Evolutionary conservation across 2,329 filamentous ascomycete species (phyloP), one percentile per base, ranked within the genome.

Genomic region (Talaromyces sp.): DNA sequence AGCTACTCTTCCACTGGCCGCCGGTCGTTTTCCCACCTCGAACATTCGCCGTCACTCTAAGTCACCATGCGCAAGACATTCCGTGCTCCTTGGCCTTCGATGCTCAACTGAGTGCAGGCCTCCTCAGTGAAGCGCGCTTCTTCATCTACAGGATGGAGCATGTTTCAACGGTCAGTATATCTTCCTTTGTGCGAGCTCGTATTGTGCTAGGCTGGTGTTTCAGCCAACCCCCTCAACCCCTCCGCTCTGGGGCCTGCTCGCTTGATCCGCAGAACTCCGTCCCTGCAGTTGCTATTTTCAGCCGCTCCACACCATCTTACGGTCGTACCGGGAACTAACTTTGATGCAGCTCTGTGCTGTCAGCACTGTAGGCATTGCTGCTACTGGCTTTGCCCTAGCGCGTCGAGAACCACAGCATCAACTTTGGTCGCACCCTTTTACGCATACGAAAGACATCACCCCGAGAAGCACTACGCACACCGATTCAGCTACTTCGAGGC

Each of bases 291-390:
- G 9, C n/a, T 19, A 4, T 46, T 24, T 19, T 46, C 35, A 38
- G 13, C 21, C 17, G 10, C 29, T 31, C n/a, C 21, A 9, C 9
- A 9, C 9, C 19, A 11, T 24, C n/a, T 24, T 46, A 24, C 43
- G 2, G 19, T 58, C 10, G 29, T 27, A 19, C 38, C n/a, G 31
- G 43, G 24, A 43, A 55, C 59, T 61, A 41, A 61, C 43, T 31
- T 31, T 27, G 1, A 24, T 38, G 53, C 67, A 86, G 84, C 80
- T 87, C 68, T 86, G 83, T 83, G 85, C 85, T 69, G 77, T 84
- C 72, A 84, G 84, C 78, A 85, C 84, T 68, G 78, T 86, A 75
- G 84, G 83, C 71, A 80, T 85, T 65, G 85, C 84, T 65, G 80
- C 82, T 60, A 78, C 84, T 61, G 85, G 85, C 63, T 77, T 84